Evolutionary conservation across 345 rosid genomes (phyloP), one percentile per base, ranked within the genome.

Genomic region (Anastatica hierochuntica): DNA sequence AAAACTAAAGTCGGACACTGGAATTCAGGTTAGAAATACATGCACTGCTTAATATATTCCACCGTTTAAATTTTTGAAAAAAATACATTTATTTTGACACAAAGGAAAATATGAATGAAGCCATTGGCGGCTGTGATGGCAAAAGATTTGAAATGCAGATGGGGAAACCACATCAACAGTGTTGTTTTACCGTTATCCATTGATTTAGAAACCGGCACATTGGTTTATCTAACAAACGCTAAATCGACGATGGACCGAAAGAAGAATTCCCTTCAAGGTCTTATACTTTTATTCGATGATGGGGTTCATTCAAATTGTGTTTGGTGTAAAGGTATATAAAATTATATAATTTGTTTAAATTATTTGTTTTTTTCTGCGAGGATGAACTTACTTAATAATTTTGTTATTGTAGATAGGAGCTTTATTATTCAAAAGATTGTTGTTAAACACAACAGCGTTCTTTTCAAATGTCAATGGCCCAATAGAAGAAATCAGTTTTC

Each of bases 381-480:
- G 13, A 1, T 0, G 23, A n/a, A 26, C 24, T 35, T 38, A 27
- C n/a, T 12, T 2, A n/a, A 31, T n/a, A 17, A 23, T 10, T 8
- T 19, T 13, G 4, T 16, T 11, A 36, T 36, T 24, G 26, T 24
- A 58, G 54, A n/a, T 47, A 72, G 72, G 74, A 53, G 38, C 62
- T 69, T 14, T 59, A 67, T 18, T 74, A 61, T 56, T 59, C 69
- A 69, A 67, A 67, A 68, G 66, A 66, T 43, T 71, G 23, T 24
- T 45, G 15, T 70, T 72, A 1, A 70, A 65, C 2, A 80, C 68
- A 72, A 77, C 82, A 5, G 7, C 74, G 11, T 61, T n/a, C 64
- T 46, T 61, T 48, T 83, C 82, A 7, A 83, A 76, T 13, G 34
- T 78, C 15, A 51, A 58, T 15, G 82, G 84, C n/a, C 87, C 81